Evolutionary conservation across 768 basidiomycete species (phyloP).

Genomic region (Xerocomellus dryophilus): DNA sequence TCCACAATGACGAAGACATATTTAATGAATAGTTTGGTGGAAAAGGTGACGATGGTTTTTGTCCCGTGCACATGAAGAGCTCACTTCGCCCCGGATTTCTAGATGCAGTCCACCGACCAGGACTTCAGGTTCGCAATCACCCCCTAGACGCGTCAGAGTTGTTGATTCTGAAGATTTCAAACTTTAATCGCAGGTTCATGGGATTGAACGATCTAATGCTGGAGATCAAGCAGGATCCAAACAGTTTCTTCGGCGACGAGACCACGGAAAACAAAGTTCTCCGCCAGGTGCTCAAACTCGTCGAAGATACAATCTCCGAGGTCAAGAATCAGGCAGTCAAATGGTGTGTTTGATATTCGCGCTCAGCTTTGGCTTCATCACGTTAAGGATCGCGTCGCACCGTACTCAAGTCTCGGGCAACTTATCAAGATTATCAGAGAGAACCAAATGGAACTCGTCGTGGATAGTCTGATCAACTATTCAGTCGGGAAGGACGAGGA

Average conservation of each 20-base stretch:
- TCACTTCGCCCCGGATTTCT: conserved; percentile 10
- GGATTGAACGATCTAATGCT: conserved; percentile 91
- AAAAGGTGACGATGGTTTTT: conserved; percentile 51
- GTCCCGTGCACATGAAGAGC: neutral
- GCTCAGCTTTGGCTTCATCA: neutral
- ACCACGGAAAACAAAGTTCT: conserved; percentile 80
- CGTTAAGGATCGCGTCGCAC: neutral
- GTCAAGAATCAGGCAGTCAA: conserved; percentile 98
- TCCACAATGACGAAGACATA: conserved; percentile 78
- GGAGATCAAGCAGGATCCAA: conserved; percentile 78
- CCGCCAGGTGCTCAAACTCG: conserved; percentile 76
- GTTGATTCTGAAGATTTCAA: conserved; percentile 17
- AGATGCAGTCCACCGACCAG: conserved; percentile 92
- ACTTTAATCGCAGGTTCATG: conserved; percentile 71
- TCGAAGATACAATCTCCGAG: conserved; percentile 95
- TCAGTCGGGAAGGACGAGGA: conserved; percentile 89
- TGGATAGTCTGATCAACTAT: conserved; percentile 86
- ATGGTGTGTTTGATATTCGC: conserved; percentile 51
- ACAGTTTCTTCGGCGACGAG: conserved; percentile 81
- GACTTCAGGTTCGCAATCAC: conserved; percentile 66
- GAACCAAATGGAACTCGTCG: conserved; percentile 76
- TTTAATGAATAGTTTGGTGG: conserved; percentile 79
- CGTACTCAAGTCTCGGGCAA: conserved; percentile 68
- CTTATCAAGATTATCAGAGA: conserved; percentile 88
- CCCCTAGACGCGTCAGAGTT: conserved; percentile 13